Percentiles rank a stretch among this genome's conserved stretches.
phyloP scores from a whole-genome alignment of 139 green algal genomes.

The Nannochloris sp. region DNA sequence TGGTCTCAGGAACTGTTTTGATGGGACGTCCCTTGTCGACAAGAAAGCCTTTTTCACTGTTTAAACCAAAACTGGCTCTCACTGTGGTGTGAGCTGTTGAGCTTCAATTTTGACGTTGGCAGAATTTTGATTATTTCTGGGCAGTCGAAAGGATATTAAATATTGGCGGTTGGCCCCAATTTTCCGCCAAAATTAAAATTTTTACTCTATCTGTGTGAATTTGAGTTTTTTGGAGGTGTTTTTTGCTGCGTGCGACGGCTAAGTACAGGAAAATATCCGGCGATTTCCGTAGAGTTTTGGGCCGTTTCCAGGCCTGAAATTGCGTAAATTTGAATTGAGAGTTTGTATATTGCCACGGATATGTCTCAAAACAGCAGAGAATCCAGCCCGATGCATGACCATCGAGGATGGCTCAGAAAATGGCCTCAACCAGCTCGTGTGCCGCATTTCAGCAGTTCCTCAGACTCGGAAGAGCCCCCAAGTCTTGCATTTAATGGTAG shows the following conservation, averaged over 20 bases:
- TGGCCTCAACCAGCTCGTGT: slow-evolving; percentile 1
- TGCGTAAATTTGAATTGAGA: slow-evolving; percentile 2
- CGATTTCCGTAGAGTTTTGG: background rate
- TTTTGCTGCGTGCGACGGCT: background rate
- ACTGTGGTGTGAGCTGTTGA: too few relatives aligned
- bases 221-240: background rate
- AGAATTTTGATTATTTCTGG: too few relatives aligned
- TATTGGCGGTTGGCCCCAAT: too few relatives aligned
- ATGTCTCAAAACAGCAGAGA: slow-evolving; percentile 2
- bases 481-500: slow-evolving; percentile 2
- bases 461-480: background rate
- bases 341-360: background rate
- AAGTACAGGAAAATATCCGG: background rate
- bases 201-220: background rate
- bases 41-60: too few relatives aligned
- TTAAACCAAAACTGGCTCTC: too few relatives aligned
- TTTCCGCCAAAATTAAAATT: background rate
- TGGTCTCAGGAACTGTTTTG: too few relatives aligned
- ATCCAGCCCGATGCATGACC: slow-evolving; percentile 1
- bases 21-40: too few relatives aligned
- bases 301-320: slow-evolving; percentile 1
- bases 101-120: too few relatives aligned
- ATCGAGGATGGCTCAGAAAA: slow-evolving; percentile 1
- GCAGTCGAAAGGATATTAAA: too few relatives aligned
- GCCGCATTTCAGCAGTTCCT: slow-evolving; percentile 1